Base-by-base conservation (phyloP, 768 basidiomycete species). In the Lentinula boryana region DNA sequence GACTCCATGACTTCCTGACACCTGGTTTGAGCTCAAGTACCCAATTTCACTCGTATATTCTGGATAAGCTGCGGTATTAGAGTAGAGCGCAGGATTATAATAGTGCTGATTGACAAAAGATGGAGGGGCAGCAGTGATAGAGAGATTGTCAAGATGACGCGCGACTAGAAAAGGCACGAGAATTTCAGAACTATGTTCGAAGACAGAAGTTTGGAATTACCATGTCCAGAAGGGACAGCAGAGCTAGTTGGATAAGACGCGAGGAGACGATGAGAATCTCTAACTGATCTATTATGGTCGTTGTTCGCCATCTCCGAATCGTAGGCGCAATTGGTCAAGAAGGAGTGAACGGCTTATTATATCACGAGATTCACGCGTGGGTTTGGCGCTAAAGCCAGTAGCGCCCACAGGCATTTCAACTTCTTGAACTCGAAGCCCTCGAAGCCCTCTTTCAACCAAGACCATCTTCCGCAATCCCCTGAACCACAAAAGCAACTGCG, bases 161-260 rank as follows among this genome's bases (percentile, higher is more conserved):
- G 87, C 78, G 46, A 87, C 91, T 92, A 62, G 52, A 31, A 38
- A 48, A 31, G 2, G 15, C 50, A 33, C 64, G n/a, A 68, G 58
- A 66, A 68, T 68, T 64, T 68, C 62, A 63, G 50, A 61, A 5
- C 4, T 32, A 43, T 3, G 21, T 21, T 67, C 21, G 62, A 62
- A 54, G 7, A 63, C 9, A 64, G 55, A 27, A 10, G 15, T 33
- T 50, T 15, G 36, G 5, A 38, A 73, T 63, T 68, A 89, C 91
- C 88, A 68, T 92, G 90, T 40, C 84, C 78, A 7, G 88, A 82
- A n/a, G 89, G 89, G 4, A 86, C 88, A 31, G 87, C 85, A 62
- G 89, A 91, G 41, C 87, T 87, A 67, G 87, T 79, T 41, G 91
- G 88, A 70, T 90, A 92, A 36, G 81, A 76, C 4, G 84, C 81